A percentile compares a stretch with the other conserved stretches of the same genome.
These are phyloP conservation scores for Arthroderma sp. DNA, from an alignment of 2,329 filamentous ascomycete genomes.

Conservation along the genomic window DNA sequence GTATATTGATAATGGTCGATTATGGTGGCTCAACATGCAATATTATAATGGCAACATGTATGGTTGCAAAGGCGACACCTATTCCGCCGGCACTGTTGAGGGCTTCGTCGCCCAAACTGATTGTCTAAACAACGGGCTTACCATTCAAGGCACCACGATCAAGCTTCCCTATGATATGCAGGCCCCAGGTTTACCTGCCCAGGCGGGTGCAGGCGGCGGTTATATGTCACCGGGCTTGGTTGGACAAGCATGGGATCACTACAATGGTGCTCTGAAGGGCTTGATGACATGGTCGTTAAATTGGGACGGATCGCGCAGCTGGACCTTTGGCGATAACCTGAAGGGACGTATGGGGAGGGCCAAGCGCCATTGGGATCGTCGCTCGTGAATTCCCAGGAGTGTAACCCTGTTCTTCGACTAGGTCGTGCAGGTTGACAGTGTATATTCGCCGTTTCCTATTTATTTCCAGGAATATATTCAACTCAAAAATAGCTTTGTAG, in stretches of 20 bases:
- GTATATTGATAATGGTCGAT: background rate
- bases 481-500: no score
- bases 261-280: background rate
- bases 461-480: no score
- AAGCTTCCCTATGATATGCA: background rate
- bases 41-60: slow-evolving; percentile 1
- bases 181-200: background rate
- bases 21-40: background rate
- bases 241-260: background rate
- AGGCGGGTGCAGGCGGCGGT: background rate
- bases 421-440: no score
- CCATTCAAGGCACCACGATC: background rate
- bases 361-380: background rate
- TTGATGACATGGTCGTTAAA: slow-evolving; percentile 1
- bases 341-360: background rate
- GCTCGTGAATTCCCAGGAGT: no score
- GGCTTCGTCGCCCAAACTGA: slow-evolving; percentile 1
- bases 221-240: background rate
- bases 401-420: no score
- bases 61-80: background rate
- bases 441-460: no score
- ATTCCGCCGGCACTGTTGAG: background rate
- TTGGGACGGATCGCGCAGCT: background rate
- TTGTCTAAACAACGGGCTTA: background rate
- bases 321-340: background rate